Conservation (phyloP, 345 rosid species). For the Lepidium didymum region DNA sequence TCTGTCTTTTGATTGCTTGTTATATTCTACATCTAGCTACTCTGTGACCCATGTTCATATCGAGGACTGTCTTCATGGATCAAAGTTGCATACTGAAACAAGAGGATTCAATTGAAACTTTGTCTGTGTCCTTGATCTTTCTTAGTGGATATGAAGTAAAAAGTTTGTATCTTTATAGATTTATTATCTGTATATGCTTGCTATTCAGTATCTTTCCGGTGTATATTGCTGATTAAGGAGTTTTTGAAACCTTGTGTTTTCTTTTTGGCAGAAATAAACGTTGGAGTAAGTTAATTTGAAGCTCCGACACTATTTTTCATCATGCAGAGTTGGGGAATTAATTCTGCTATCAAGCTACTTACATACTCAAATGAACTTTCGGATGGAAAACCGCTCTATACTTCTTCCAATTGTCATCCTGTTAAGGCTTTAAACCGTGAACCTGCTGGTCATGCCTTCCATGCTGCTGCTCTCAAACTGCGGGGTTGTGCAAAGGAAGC, state of each 20-base stretch:
- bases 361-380: slow-evolving; percentile 60
- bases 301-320: background rate
- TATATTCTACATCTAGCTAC: background rate
- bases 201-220: background rate
- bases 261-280: slow-evolving; percentile 1
- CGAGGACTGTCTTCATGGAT: background rate
- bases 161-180: background rate
- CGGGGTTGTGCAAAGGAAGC: slow-evolving; percentile 57
- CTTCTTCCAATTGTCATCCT: slow-evolving; percentile 72
- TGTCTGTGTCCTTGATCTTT: background rate
- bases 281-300: background rate
- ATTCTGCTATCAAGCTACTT: slow-evolving; percentile 41
- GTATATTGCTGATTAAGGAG: background rate
- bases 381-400: slow-evolving; percentile 55
- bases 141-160: background rate
- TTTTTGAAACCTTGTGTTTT: background rate
- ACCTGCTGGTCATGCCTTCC: slow-evolving; percentile 94
- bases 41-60: background rate
- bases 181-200: background rate
- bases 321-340: slow-evolving; percentile 35
- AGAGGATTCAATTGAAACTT: background rate
- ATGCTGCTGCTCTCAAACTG: slow-evolving; percentile 72
- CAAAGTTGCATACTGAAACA: background rate
- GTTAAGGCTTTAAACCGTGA: slow-evolving; percentile 64
- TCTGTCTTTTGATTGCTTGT: background rate